A percentile compares a stretch with the other conserved stretches of the same genome.
Evolutionary conservation across 148 eudicot species (phyloP).

Genomic region (Spergularia bocconei): DNA sequence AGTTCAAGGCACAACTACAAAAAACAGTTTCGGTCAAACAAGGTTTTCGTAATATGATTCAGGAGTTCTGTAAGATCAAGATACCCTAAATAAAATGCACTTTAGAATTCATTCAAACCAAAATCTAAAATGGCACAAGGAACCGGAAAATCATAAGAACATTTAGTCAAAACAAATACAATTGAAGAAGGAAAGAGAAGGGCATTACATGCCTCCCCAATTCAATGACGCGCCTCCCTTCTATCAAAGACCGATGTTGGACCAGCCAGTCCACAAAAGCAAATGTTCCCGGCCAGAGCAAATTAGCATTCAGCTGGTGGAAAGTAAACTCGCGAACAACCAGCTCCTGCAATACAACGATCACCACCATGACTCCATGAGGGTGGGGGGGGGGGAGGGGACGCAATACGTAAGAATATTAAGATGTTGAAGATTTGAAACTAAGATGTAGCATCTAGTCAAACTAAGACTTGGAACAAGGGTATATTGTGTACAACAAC

Average conservation of each 20-base stretch:
- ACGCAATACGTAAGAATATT: background rate
- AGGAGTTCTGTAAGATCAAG: background rate
- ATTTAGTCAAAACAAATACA: background rate
- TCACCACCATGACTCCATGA: background rate
- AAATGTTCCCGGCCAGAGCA: constrained; percentile 98
- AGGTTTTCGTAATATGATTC: background rate
- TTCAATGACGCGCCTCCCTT: constrained; percentile 68
- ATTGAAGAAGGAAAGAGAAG: background rate
- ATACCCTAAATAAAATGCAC: too few species aligned
- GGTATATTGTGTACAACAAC: background rate
- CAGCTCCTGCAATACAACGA: constrained; percentile 61
- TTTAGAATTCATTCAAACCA: background rate
- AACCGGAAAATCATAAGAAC: background rate
- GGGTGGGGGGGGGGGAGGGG: too few species aligned
- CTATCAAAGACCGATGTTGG: constrained; percentile 63
- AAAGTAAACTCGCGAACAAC: constrained; percentile 83
- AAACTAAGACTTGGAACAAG: too few species aligned
- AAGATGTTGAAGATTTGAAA: background rate
- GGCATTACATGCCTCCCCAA: constrained; percentile 74
- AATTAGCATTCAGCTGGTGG: constrained; percentile 92
- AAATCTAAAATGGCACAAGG: background rate
- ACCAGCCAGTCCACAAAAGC: constrained; percentile 91
- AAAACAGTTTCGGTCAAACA: background rate
- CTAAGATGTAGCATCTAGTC: background rate
- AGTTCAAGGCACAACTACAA: background rate